These are phyloP conservation scores for Beta lomatogona DNA, from an alignment of 179 eudicot genomes.

Conservation along the genomic window DNA sequence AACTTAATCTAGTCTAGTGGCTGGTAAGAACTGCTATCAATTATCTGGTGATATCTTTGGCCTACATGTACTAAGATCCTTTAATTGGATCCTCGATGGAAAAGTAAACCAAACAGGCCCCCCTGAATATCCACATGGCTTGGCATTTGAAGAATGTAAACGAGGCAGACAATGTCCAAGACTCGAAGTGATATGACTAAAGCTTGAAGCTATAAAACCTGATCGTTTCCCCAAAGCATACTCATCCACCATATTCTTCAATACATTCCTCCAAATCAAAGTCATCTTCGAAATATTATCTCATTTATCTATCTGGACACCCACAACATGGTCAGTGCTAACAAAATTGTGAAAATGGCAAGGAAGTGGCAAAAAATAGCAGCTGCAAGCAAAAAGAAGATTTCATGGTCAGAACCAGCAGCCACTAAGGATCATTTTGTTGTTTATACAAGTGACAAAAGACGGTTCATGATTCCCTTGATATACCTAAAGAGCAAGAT, in stretches of 20 bases:
- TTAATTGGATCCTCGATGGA: too few species aligned
- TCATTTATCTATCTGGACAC: background rate
- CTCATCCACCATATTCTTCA: background rate
- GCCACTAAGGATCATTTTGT: constrained; percentile 9
- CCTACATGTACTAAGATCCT: too few species aligned
- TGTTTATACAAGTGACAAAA: constrained; percentile 1
- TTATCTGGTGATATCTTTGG: too few species aligned
- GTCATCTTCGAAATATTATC: background rate
- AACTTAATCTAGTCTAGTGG: too few species aligned
- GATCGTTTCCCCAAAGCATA: background rate
- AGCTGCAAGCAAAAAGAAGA: background rate
- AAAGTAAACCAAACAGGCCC: too few species aligned
- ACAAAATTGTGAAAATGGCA: background rate
- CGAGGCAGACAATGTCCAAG: background rate
- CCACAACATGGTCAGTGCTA: constrained; percentile 6
- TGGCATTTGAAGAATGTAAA: background rate
- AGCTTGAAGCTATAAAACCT: background rate
- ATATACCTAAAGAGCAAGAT: constrained; percentile 26
- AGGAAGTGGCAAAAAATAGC: constrained; percentile 12
- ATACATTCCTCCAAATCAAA: background rate
- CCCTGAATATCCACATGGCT: too few species aligned
- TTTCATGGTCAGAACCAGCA: background rate
- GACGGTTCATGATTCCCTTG: constrained; percentile 29
- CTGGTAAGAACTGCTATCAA: too few species aligned
- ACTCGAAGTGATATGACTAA: background rate